Evolutionary conservation across 306 rosid genomes (phyloP), one percentile per base, ranked within the genome.

Genomic region (Benincasa hispida): DNA sequence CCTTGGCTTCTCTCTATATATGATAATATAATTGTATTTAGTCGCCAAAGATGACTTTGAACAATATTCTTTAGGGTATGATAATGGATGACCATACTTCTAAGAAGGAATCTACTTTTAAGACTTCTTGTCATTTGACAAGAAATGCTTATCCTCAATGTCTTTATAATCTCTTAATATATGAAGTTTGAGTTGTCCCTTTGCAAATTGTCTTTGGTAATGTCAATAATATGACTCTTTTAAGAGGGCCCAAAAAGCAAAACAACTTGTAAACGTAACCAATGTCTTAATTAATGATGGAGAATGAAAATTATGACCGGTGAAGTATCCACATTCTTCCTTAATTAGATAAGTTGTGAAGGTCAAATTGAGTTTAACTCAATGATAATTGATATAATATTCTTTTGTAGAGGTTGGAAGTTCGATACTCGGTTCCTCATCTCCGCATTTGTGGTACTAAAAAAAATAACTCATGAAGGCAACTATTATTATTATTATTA

Each of bases 41-140:
- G 72, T 74, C 15, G 22, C 56, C 42, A 54, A 74, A 30, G 10
- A 54, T 32, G 65, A 54, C 77, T 35, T 54, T 19, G 15, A 53
- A 18, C 34, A 58, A 58, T 57, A 34, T 75, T 51, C 30, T 78
- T 32, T 77, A 35, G 74, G 18, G 25, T 77, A 61, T 72, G 28
- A 18, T 77, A 79, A 79, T 75, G 82, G 80, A 60, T 78, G 79
- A 60, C 85, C 87, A 85, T 34, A 66, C 89, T 76, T 80, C 62
- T 62, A 60, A 47, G n/a, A 76, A 73, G 86, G 90, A 89, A 88
- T 87, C 84, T 83, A 58, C 61, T 50, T 81, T 81, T 62, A 78
- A 77, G 57, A 59, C 55, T 30, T 76, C 17, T 77, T 48, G 41
- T 77, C 39, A 28, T 62, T 62, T 83, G 42, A 58, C 66, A 77